phyloP scores from a whole-genome alignment of 202 grass and related monocot species.

The Zoysia matrella region DNA sequence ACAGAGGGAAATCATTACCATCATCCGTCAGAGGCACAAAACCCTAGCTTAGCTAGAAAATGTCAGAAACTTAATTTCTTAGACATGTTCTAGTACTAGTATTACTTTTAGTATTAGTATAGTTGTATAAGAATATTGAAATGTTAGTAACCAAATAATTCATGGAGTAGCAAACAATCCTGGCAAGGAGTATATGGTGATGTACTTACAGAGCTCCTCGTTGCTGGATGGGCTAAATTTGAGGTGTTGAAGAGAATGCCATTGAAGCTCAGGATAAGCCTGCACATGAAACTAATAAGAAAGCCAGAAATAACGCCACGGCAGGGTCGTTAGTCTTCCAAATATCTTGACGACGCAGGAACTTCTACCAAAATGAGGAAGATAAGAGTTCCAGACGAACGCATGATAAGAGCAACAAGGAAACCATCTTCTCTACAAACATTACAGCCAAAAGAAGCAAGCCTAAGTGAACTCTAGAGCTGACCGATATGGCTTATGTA shows the following conservation, averaged over 20 bases:
- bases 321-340: not conserved
- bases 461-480: not conserved
- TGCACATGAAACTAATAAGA: not conserved
- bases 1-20: slow-evolving; percentile 47
- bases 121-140: not conserved
- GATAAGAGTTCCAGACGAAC: slow-evolving; percentile 30
- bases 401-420: too few species aligned
- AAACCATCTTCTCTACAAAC: not conserved
- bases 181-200: too few species aligned
- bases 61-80: not conserved
- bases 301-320: not conserved
- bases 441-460: slow-evolving; percentile 4
- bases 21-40: slow-evolving; percentile 47
- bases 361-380: not conserved
- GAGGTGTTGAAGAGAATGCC: not conserved
- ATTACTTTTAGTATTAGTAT: not conserved
- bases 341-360: not conserved
- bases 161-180: slow-evolving; percentile 13
- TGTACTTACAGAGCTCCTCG: slow-evolving; percentile 30
- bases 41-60: slow-evolving; percentile 56
- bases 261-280: slow-evolving; percentile 11
- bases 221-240: not conserved
- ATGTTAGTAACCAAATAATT: slow-evolving; percentile 22
- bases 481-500: slow-evolving; percentile 13
- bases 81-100: not conserved